Evolutionary conservation across 2,329 filamentous ascomycete species (phyloP).

Genomic region (Aspergillus sp.): DNA sequence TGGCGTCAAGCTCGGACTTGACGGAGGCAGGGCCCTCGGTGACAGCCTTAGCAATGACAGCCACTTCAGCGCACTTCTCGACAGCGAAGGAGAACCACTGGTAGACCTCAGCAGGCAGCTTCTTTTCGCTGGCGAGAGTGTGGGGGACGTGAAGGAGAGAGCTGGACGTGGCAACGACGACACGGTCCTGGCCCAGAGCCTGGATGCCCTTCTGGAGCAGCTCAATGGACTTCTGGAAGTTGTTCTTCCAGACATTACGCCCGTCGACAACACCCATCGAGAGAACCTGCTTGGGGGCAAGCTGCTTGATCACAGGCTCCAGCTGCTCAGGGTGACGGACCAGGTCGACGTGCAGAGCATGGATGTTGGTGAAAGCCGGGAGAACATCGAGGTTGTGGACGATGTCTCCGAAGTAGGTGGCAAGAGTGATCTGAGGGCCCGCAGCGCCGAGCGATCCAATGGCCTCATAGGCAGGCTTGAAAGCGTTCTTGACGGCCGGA

Average conservation of each 20-base stretch:
- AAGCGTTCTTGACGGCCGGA: constrained; percentile 83
- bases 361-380: constrained; percentile 59
- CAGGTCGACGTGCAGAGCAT: constrained; percentile 88
- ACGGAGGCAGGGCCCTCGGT: constrained; percentile 84
- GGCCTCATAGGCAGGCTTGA: constrained; percentile 96
- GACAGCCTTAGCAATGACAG: constrained; percentile 91
- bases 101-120: constrained; percentile 81
- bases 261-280: constrained; percentile 96
- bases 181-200: constrained; percentile 94
- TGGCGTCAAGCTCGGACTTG: constrained; percentile 83
- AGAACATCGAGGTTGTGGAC: constrained; percentile 96
- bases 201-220: constrained; percentile 80
- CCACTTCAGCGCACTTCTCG: constrained; percentile 87
- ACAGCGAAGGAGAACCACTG: constrained; percentile 98
- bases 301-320: constrained; percentile 67
- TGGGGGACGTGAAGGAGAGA: constrained; percentile 97
- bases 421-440: constrained; percentile 79
- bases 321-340: constrained; percentile 98
- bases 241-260: constrained; percentile 99
- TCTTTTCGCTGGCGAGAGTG: constrained; percentile 97
- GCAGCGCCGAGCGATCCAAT: constrained; percentile 60
- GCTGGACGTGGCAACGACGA: constrained; percentile 92
- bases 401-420: constrained; percentile 98
- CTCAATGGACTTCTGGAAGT: constrained; percentile 93
- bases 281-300: constrained; percentile 81